phyloP scores from a whole-genome alignment of 2,329 filamentous ascomycete genomes.

The Monosporascus sp. region DNA sequence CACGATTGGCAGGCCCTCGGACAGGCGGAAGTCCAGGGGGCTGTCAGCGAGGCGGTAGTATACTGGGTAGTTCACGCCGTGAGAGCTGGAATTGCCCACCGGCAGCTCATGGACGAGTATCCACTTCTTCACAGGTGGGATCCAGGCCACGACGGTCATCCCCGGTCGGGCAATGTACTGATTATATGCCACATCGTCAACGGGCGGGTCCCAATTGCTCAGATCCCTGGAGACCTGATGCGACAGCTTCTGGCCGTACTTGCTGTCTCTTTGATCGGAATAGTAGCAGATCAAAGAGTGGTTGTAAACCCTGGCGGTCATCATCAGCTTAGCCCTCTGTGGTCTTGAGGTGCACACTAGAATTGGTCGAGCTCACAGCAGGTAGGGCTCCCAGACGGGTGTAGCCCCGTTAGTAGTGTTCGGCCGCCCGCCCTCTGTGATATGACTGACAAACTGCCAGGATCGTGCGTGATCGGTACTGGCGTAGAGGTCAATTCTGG shows the following conservation, averaged over 20 bases:
- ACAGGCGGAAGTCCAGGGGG: constrained; percentile 32
- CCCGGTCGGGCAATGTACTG: constrained; percentile 60
- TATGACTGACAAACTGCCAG: constrained; percentile 61
- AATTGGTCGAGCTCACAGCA: constrained; percentile 32
- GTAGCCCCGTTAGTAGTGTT: constrained; percentile 56
- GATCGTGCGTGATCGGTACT: constrained; percentile 51
- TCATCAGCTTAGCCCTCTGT: background rate
- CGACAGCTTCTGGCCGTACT: constrained; percentile 61
- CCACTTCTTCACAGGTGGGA: constrained; percentile 49
- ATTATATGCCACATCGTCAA: constrained; percentile 56
- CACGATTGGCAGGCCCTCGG: constrained; percentile 26
- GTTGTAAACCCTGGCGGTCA: constrained; percentile 40
- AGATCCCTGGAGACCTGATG: constrained; percentile 58
- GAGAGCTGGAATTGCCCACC: constrained; percentile 19
- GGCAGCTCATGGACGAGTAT: constrained; percentile 43
- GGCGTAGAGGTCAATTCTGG: constrained; percentile 64
- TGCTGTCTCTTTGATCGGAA: constrained; percentile 61
- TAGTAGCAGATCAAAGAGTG: constrained; percentile 59
- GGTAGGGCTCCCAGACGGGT: constrained; percentile 67
- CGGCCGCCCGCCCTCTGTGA: constrained; percentile 56
- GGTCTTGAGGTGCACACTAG: background rate
- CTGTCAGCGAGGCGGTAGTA: constrained; percentile 38
- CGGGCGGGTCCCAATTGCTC: constrained; percentile 49
- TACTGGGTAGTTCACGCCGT: constrained; percentile 34
- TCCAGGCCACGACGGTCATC: constrained; percentile 56